Evolutionary conservation across 257 asterid genomes (phyloP), one percentile per base, ranked within the genome.

Genomic region (Rhazya stricta): DNA sequence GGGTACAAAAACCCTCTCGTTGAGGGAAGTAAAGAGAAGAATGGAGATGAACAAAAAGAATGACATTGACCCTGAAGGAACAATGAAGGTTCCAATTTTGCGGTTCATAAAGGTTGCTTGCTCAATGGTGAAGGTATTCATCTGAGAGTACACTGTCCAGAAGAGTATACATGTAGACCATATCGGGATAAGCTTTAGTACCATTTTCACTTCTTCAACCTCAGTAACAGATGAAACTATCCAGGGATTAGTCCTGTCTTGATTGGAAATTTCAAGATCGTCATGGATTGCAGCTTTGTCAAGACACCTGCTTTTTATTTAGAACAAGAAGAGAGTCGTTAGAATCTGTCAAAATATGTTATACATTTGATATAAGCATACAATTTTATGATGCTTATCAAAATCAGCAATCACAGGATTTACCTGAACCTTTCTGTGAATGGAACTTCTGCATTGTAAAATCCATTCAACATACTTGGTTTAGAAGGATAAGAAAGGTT

Each of bases 61-160:
- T 0, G 98, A 87, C 81, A 91, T 89, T 8, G 96, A 85, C 4
- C 94, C 97, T 0, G 97, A 85, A 0, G 98, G 98, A 66, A 93
- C 63, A 27, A 76, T 75, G 39, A 91, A 93, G 53, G n/a, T 75
- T 0, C 91, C 90, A 60, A 93, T 19, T 0, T 74, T 73, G 39
- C 96, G 79, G 77, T 91, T 71, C 97, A 91, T 93, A 84, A 85
- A 80, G 9, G 95, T 89, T 32, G 96, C 97, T 85, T 93, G 98
- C 80, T 91, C 98, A n/a, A 93, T 86, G 48, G 93, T 81, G 87
- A 91, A 91, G 30, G 97, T 93, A 79, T 83, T 91, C 98, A 93
- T 91, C 48, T 93, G 98, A 51, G 98, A 91, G 86, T 91, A 93
- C 1, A 91, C 89, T 61, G 97, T 91, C 97, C 97, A 91, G 81